Percentiles rank a stretch among this genome's conserved stretches.
phyloP scores from a whole-genome alignment of 2,329 filamentous ascomycete species.

The Aspergillus sojae region DNA sequence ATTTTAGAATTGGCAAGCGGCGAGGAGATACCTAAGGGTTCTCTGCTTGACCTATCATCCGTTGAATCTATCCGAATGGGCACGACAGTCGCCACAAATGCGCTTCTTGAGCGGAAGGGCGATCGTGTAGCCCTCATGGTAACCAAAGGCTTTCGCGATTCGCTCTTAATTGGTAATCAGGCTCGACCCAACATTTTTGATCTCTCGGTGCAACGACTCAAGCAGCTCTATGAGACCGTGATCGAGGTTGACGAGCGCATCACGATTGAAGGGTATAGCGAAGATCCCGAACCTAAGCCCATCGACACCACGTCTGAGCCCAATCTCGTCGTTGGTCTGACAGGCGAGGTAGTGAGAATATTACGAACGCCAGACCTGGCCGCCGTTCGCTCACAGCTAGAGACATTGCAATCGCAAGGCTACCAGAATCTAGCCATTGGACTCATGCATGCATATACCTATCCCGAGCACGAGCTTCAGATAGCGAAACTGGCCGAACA shows the following conservation, averaged over 20 bases:
- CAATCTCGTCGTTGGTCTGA: constrained; percentile 57
- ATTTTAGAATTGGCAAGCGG: constrained; percentile 15
- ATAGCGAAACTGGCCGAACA: constrained; percentile 73
- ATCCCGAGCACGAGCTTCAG: constrained; percentile 75
- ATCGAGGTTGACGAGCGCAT: constrained; percentile 49
- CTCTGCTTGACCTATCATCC: constrained; percentile 16
- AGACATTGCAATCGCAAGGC: constrained; percentile 66
- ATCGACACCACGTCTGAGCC: constrained; percentile 56
- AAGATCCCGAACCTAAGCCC: constrained; percentile 25
- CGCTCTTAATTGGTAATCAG: constrained; percentile 83
- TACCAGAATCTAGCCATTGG: constrained; percentile 80
- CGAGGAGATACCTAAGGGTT: constrained; percentile 17
- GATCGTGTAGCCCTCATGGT: constrained; percentile 40
- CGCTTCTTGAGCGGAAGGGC: constrained; percentile 52
- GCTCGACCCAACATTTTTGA: constrained; percentile 84
- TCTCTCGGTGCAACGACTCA: constrained; percentile 77
- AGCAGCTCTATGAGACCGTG: constrained; percentile 42
- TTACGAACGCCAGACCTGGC: constrained; percentile 60
- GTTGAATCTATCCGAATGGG: constrained; percentile 74
- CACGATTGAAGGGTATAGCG: constrained; percentile 27
- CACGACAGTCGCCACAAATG: constrained; percentile 88
- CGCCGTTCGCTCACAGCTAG: constrained; percentile 57
- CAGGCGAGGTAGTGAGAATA: constrained; percentile 66
- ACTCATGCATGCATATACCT: constrained; percentile 86
- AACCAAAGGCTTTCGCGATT: constrained; percentile 81